Evolutionary conservation across 164 flowering plant species (phyloP).

Genomic region (Chimonanthus praecox): DNA sequence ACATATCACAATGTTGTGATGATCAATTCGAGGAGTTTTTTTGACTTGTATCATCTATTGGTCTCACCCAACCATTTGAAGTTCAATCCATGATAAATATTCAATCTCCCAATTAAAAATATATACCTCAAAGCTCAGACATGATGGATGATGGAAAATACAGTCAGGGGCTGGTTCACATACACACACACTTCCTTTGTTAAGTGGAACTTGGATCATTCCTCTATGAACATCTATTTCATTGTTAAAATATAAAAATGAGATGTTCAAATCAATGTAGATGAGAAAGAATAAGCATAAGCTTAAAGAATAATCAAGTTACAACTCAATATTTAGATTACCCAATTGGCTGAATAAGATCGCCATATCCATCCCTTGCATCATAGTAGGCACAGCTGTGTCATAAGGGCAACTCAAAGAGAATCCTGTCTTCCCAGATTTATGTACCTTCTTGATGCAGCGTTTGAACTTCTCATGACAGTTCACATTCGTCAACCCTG

Average conservation of each 20-base stretch:
- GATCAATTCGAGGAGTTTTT: too few relatives aligned
- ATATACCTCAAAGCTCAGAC: too few relatives aligned
- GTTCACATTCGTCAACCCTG: conserved; percentile 66
- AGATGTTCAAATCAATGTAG: neutral
- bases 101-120: too few relatives aligned
- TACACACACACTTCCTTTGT: too few relatives aligned
- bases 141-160: too few relatives aligned
- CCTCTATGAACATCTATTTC: neutral
- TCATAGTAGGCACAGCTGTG: conserved; percentile 81
- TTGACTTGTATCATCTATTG: too few relatives aligned
- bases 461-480: conserved; percentile 94
- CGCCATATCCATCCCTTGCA: conserved; percentile 92
- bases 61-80: too few relatives aligned
- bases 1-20: too few relatives aligned
- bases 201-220: neutral
- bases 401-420: conserved; percentile 67
- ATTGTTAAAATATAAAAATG: neutral
- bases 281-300: neutral
- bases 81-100: too few relatives aligned
- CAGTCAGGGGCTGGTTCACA: too few relatives aligned
- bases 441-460: conserved; percentile 74
- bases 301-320: neutral
- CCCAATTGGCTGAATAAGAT: conserved; percentile 73
- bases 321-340: conserved; percentile 41
- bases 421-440: conserved; percentile 82